Evolutionary conservation across 148 eudicot genomes (phyloP).

Genomic region (Pouteria glomerata): DNA sequence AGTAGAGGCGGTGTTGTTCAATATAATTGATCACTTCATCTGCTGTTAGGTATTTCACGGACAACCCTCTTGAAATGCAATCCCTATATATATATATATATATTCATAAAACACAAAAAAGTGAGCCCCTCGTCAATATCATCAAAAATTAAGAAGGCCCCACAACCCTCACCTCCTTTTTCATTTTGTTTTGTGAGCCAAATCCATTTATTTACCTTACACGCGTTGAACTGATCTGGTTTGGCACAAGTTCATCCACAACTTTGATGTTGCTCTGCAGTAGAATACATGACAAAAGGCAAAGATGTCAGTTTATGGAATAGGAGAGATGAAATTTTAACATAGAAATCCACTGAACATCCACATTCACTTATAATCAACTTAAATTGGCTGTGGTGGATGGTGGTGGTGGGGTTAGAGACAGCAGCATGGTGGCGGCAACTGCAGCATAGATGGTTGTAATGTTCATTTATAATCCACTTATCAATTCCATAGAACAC

Average conservation of each 20-base stretch:
- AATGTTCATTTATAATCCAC: too few relatives aligned
- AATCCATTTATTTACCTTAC: slow-evolving; percentile 57
- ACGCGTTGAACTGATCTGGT: slow-evolving; percentile 81
- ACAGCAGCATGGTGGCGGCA: too few relatives aligned
- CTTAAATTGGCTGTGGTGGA: too few relatives aligned
- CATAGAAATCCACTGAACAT: not conserved
- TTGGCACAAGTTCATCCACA: slow-evolving; percentile 81
- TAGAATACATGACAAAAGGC: not conserved
- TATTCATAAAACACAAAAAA: slow-evolving; percentile 6
- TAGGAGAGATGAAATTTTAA: not conserved
- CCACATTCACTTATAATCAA: too few relatives aligned
- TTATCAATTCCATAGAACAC: too few relatives aligned
- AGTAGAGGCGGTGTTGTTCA: slow-evolving; percentile 46
- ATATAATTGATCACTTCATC: slow-evolving; percentile 79
- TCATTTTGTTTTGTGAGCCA: not conserved
- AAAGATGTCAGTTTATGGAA: not conserved
- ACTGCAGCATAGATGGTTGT: too few relatives aligned
- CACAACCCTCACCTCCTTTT: not conserved
- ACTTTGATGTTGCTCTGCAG: slow-evolving; percentile 70
- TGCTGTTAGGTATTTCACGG: slow-evolving; percentile 66
- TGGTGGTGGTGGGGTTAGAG: too few relatives aligned
- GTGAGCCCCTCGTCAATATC: not conserved
- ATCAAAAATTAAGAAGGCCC: not conserved
- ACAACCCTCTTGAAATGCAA: slow-evolving; percentile 66
- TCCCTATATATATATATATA: slow-evolving; percentile 42